Evolutionary conservation across 768 basidiomycete species (phyloP).

Genomic region (Mycena capillaripes): DNA sequence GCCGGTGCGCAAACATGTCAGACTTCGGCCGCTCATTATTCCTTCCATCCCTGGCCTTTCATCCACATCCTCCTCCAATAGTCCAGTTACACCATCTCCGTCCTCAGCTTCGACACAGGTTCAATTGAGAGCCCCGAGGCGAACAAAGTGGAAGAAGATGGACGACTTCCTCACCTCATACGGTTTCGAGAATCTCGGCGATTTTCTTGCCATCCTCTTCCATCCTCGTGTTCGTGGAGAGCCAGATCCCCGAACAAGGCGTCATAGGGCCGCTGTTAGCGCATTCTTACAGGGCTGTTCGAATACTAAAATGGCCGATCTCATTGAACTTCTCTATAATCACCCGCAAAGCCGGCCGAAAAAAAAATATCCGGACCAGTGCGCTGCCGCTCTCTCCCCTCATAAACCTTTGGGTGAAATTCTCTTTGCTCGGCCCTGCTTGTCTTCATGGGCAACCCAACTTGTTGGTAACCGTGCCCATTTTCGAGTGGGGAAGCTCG

Average conservation of each 20-base stretch:
- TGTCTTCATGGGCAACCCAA: constrained; percentile 10
- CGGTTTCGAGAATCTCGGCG: neutral
- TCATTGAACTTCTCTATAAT: constrained; percentile 37
- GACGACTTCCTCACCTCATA: too few species aligned
- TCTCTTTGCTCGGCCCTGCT: neutral
- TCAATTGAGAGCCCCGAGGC: neutral
- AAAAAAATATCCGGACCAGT: neutral
- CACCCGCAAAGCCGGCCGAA: constrained; percentile 23
- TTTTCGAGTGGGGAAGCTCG: too few species aligned
- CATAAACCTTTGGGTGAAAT: neutral
- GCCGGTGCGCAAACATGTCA: too few species aligned
- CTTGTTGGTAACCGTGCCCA: neutral
- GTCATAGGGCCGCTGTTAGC: too few species aligned
- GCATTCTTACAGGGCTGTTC: constrained; percentile 22
- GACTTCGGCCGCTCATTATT: too few species aligned
- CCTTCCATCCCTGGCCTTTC: too few species aligned
- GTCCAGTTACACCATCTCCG: too few species aligned
- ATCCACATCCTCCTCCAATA: too few species aligned
- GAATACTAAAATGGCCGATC: constrained; percentile 30
- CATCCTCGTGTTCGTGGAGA: neutral
- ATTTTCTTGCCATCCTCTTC: neutral
- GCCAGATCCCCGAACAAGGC: neutral
- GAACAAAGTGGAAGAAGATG: neutral
- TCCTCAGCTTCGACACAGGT: neutral
- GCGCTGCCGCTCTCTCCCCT: constrained; percentile 8